A percentile compares a stretch with the other conserved stretches of the same genome.
These are phyloP conservation scores for Magnusiomyces tetraspermus DNA, from an alignment of 1,139 yeast genomes.

Conservation along the genomic window DNA sequence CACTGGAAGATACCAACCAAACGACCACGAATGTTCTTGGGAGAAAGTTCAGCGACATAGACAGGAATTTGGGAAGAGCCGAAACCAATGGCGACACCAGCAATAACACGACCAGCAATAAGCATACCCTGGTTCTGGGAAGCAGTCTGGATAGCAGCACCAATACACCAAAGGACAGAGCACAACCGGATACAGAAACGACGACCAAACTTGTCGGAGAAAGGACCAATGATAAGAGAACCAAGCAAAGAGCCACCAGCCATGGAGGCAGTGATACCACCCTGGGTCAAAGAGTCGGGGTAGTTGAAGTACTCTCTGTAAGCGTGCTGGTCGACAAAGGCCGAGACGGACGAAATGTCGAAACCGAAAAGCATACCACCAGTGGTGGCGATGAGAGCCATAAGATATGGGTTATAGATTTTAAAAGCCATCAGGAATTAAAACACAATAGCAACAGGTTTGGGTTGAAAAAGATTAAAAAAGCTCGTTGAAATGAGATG, in stretches of 20 bases:
- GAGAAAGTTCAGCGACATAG: slow-evolving; percentile 65
- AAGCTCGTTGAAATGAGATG: no score
- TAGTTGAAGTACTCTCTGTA: slow-evolving; percentile 36
- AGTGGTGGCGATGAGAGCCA: slow-evolving; percentile 53
- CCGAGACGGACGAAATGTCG: slow-evolving; percentile 86
- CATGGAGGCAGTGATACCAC: slow-evolving; percentile 91
- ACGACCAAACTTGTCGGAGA: slow-evolving; percentile 71
- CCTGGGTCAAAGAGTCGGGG: slow-evolving; percentile 46
- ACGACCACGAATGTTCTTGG: slow-evolving; percentile 55
- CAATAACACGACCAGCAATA: slow-evolving; percentile 51
- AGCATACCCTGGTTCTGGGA: slow-evolving; percentile 67
- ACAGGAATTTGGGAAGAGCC: slow-evolving; percentile 67
- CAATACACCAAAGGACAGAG: slow-evolving; percentile 64
- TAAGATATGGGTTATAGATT: slow-evolving; percentile 32
- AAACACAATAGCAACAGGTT: background rate
- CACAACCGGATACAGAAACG: slow-evolving; percentile 65
- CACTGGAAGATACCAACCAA: slow-evolving; percentile 62
- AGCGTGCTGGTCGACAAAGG: slow-evolving; percentile 66
- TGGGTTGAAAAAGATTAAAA: background rate
- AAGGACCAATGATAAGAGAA: slow-evolving; percentile 29
- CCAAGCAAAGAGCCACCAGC: slow-evolving; percentile 74
- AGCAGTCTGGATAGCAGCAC: slow-evolving; percentile 75
- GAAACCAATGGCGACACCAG: slow-evolving; percentile 63
- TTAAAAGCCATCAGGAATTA: slow-evolving; percentile 17
- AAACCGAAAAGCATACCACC: slow-evolving; percentile 97